Evolutionary conservation across 345 rosid genomes (phyloP).

Genomic region (Eucalyptus pauciflora): DNA sequence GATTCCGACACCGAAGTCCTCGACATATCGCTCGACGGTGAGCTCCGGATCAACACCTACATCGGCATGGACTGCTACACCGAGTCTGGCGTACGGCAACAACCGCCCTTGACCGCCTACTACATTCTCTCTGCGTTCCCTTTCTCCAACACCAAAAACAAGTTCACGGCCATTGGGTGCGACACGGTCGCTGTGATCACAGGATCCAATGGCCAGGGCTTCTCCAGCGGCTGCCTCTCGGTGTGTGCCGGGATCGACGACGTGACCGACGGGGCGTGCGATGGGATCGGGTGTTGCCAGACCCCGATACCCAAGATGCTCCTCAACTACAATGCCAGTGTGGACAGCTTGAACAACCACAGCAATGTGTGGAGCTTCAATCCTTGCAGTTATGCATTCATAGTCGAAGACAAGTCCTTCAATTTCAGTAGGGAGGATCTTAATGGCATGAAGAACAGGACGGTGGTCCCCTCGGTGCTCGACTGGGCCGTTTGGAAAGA

Average conservation of each 20-base stretch:
- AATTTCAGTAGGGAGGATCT: too few relatives aligned
- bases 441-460: too few relatives aligned
- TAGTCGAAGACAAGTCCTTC: too few relatives aligned
- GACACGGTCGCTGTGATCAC: neutral
- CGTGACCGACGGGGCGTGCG: neutral
- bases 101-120: too few relatives aligned
- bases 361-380: neutral
- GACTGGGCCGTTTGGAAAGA: neutral
- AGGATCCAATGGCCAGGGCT: neutral
- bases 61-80: neutral
- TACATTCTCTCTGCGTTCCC: too few relatives aligned
- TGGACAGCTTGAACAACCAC: neutral
- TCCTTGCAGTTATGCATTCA: too few relatives aligned
- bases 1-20: too few relatives aligned
- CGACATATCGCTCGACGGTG: neutral
- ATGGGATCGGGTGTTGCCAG: slow-evolving; percentile 34
- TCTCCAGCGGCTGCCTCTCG: neutral
- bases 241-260: neutral
- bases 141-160: neutral
- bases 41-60: neutral
- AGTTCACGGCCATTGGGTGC: neutral
- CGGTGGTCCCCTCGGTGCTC: too few relatives aligned
- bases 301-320: slow-evolving; percentile 12
- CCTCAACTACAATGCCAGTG: neutral
- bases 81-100: neutral